Base-by-base conservation (phyloP, 768 basidiomycete genomes). In the Infundibulicybe gibba region DNA sequence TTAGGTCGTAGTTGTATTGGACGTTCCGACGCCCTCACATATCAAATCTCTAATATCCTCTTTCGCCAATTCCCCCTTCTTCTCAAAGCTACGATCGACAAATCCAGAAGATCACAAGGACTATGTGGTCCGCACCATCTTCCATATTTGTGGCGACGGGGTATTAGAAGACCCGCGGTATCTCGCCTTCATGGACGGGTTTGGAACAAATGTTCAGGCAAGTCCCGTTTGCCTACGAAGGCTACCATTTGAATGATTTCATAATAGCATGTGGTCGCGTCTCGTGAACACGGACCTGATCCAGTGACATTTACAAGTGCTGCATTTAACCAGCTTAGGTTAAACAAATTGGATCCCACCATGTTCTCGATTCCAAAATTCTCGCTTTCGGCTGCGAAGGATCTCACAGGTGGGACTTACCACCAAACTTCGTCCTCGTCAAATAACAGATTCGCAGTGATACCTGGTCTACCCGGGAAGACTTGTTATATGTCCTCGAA, bases 161-260 rank as follows among this genome's bases (percentile, higher is more conserved):
- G 88, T 97, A 8, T 61, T 90, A 31, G 80, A 84, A 57, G 80
- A 94, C 54, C 60, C 71, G 32, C 66, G 76, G 43, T 95, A 94
- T 62, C 73, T 76, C 50, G 58, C 67, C 1, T 92, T 95, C 69
- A 85, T 94, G 81, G 62, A 69, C 21, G 69, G 71, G 0, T 92
- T 94, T 55, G 75, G 77, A 2, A 56, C 75, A 3, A 64, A 75
- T 21, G 75, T 76, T 5, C 70, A 88, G 56, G 88, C 95, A 56
- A 40, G 81, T 41, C 32, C 41, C 35, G 20, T 31, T 33, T 25
- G 39, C 16, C 10, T 15, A 3, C 9, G 8, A n/a, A n/a, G 25
- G 25, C 8, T 6, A 38, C 21, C 34, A 41, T 44, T 41, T 32
- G 30, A 49, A 33, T 50, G 44, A 4, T 44, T 46, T 2, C 44